Base-by-base conservation (phyloP, 1,284 basidiomycete species). In the Cerrena zonata region DNA sequence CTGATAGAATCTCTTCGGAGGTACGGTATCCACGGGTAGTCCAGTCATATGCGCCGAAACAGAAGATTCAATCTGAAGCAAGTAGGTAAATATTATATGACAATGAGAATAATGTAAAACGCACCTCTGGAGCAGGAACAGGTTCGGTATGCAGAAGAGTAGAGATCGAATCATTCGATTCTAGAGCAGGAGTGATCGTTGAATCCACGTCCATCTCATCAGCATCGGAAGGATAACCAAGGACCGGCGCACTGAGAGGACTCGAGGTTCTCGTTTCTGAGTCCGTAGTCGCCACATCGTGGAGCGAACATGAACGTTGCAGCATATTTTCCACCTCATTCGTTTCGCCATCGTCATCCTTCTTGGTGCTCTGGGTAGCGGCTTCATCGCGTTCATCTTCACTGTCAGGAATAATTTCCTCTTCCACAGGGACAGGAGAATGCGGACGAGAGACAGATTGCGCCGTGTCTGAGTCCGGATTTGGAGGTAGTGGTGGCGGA, bases 341-440 rank as follows among this genome's bases (percentile, higher is more conserved):
- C 22, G 26, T 41, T 7, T 50, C 49, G 3, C 25, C 30, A 11
- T 18, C n/a, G 12, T 46, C 43, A 21, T 30, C 40, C 41, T 26
- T n/a, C 15, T 37, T 18, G 7, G 47, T 41, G 21, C 12, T 15
- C 15, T 44, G 22, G 3, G 27, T 19, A 4, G 7, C 19, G 21
- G 34, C 5, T 37, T 22, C 15, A 11, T 41, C 21, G 24, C 11
- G 11, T 24, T 50, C 42, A 2, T 36, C 30, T 22, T 50, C 42
- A 30, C 49, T 50, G 23, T 50, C 49, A 4, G 49, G 49, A 23
- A 50, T 39, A 18, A 37, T 22, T 38, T 50, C 44, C 22, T 25
- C 23, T 4, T 18, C 10, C n/a, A n/a, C n/a, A n/a, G n/a, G n/a
- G n/a, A n/a, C n/a, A 5, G 49, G 49, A 5, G 49, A 45, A 18